Evolutionary conservation across 306 rosid species (phyloP).

Genomic region (Prosopis cineraria): DNA sequence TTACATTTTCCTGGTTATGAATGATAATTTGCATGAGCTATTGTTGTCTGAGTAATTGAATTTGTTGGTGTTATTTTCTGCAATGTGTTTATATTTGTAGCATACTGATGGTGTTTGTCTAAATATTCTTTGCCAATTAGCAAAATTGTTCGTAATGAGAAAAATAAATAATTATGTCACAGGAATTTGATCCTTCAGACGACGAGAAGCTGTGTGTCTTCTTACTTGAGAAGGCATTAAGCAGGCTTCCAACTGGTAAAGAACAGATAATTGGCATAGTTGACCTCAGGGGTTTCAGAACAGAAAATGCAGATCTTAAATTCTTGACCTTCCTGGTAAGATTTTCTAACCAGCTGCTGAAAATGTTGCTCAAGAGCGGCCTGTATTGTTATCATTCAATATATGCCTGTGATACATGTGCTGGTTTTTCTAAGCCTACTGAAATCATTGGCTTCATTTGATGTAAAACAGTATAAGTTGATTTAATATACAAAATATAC

Average conservation of each 20-base stretch:
- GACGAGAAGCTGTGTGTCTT: conserved; percentile 80
- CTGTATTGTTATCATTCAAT: neutral
- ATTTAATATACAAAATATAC: neutral
- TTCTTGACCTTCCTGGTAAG: conserved; percentile 82
- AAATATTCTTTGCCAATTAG: neutral
- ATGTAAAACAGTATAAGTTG: neutral
- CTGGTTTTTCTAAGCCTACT: neutral
- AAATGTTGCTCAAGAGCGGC: conserved; percentile 19
- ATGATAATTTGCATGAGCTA: neutral
- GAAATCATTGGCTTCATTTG: neutral
- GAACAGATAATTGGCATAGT: conserved; percentile 75
- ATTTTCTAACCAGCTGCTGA: conserved; percentile 16
- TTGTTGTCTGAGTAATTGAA: neutral
- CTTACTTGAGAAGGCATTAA: conserved; percentile 79
- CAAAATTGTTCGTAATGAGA: conserved; percentile 26
- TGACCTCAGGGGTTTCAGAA: conserved; percentile 81
- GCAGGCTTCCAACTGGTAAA: conserved; percentile 70
- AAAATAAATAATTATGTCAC: conserved; percentile 35
- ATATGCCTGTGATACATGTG: conserved; percentile 9
- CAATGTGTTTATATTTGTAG: neutral
- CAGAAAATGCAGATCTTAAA: conserved; percentile 72
- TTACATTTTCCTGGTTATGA: conserved; percentile 1
- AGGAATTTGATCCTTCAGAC: conserved; percentile 67
- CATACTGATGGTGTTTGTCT: neutral
- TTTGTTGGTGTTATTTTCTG: conserved; percentile 1